phyloP scores from a whole-genome alignment of 1,139 yeast species.

The Suhomyces chickasaworum region DNA sequence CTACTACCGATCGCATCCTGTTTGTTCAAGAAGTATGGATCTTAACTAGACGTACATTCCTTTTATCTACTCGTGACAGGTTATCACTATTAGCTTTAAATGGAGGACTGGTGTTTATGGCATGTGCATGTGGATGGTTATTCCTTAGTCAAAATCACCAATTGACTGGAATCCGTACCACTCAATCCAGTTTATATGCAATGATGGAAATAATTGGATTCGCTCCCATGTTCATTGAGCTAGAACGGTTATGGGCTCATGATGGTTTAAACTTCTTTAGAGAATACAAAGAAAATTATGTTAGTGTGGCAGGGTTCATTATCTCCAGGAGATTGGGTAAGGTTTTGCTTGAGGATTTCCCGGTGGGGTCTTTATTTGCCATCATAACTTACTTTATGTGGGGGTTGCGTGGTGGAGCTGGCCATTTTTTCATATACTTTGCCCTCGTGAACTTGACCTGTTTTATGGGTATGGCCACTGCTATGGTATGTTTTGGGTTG shows the following conservation, averaged over 20 bases:
- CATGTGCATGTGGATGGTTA: constrained; percentile 26
- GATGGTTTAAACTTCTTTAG: constrained; percentile 26
- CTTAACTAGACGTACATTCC: constrained; percentile 23
- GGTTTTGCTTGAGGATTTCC: constrained; percentile 25
- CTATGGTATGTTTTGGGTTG: constrained; percentile 25
- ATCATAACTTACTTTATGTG: constrained; percentile 28
- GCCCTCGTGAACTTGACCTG: constrained; percentile 21
- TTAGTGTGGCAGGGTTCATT: constrained; percentile 25
- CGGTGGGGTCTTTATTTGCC: constrained; percentile 23
- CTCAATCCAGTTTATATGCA: constrained; percentile 23
- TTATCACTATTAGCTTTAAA: constrained; percentile 22
- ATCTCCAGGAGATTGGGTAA: constrained; percentile 26
- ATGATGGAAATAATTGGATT: constrained; percentile 29
- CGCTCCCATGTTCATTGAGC: constrained; percentile 27
- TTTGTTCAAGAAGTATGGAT: constrained; percentile 21
- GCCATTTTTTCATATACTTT: constrained; percentile 24
- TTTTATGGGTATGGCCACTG: constrained; percentile 25
- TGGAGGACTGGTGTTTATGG: constrained; percentile 23
- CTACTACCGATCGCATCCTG: constrained; percentile 19
- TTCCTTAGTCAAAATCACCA: constrained; percentile 22
- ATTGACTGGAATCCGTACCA: constrained; percentile 26
- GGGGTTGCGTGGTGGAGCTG: constrained; percentile 25
- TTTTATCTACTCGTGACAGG: constrained; percentile 22
- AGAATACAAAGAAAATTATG: constrained; percentile 26
- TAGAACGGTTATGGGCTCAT: constrained; percentile 25